phyloP scores from a whole-genome alignment of 768 basidiomycete species.

The Amanita pseudoporphyria region DNA sequence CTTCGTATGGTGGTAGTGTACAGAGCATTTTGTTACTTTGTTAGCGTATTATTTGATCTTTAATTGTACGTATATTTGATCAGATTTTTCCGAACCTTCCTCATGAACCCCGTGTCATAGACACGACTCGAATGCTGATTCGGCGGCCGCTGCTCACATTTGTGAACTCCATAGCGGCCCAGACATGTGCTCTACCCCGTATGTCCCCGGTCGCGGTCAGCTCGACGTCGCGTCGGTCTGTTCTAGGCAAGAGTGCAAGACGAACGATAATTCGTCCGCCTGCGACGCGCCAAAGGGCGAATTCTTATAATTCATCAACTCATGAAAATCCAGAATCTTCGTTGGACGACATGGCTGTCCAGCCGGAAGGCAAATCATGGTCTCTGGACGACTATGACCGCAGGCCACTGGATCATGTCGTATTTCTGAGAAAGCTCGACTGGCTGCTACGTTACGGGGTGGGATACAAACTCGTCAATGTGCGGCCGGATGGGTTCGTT shows the following conservation, averaged over 20 bases:
- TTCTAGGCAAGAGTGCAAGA: not conserved
- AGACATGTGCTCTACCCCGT: not conserved
- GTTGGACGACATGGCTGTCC: not conserved
- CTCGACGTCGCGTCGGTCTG: not conserved
- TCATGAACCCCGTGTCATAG: not conserved
- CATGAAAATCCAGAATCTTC: not conserved
- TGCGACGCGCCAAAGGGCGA: not conserved
- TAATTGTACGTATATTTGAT: not conserved
- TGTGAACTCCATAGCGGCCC: not conserved
- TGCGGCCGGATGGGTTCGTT: slow-evolving; percentile 72
- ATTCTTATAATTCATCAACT: not conserved
- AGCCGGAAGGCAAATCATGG: not conserved
- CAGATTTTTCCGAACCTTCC: not conserved
- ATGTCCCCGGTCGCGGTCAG: not conserved
- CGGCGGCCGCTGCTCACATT: not conserved
- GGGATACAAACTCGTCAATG: slow-evolving; percentile 39
- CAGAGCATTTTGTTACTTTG: not conserved
- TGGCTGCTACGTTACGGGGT: slow-evolving; percentile 75
- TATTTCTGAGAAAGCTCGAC: not conserved
- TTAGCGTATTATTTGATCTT: not conserved
- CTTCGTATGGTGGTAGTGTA: slow-evolving; percentile 2
- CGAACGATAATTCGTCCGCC: too few species aligned
- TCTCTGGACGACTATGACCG: not conserved
- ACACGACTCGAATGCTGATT: not conserved
- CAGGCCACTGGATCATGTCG: not conserved